phyloP scores from a whole-genome alignment of 116 monocot species.

The Dioscorea cayenensis region DNA sequence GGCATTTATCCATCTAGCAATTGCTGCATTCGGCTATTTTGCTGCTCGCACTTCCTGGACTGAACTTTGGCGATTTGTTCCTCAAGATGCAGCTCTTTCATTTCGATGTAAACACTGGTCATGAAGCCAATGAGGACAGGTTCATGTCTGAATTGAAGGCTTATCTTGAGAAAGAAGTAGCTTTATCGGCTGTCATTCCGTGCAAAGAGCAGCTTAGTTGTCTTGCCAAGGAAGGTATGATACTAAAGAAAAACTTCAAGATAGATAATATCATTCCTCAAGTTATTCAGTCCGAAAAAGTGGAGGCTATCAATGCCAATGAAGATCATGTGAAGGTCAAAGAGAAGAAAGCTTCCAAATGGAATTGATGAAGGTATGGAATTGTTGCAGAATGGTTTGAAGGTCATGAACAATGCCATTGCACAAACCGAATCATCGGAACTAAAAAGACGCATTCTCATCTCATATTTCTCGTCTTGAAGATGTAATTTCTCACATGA shows the following conservation, averaged over 20 bases:
- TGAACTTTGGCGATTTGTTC: constrained; percentile 83
- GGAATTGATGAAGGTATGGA: constrained; percentile 65
- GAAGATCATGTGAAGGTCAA: constrained; percentile 23
- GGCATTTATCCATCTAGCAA: constrained; percentile 72
- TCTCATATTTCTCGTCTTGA: constrained; percentile 58
- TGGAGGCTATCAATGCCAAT: constrained; percentile 8
- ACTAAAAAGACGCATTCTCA: constrained; percentile 44
- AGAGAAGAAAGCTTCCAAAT: constrained; percentile 64
- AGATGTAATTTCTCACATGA: constrained; percentile 46
- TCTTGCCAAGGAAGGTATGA: constrained; percentile 54
- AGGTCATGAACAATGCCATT: constrained; percentile 49
- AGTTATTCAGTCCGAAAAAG: constrained; percentile 19
- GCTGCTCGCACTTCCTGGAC: constrained; percentile 75
- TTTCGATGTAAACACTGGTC: constrained; percentile 63
- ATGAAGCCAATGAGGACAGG: constrained; percentile 44
- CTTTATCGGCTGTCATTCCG: constrained; percentile 18
- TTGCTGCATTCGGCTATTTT: constrained; percentile 73
- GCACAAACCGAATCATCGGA: constrained; percentile 33
- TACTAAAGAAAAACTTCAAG: constrained; percentile 35
- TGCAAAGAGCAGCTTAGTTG: constrained; percentile 36
- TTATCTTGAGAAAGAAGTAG: constrained; percentile 78
- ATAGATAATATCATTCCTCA: constrained; percentile 1
- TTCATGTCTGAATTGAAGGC: constrained; percentile 80
- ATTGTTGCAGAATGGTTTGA: constrained; percentile 66
- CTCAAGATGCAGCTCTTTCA: constrained; percentile 84